Conservation (phyloP, 2,329 filamentous ascomycete species). For the Exophiala alcalophila region DNA sequence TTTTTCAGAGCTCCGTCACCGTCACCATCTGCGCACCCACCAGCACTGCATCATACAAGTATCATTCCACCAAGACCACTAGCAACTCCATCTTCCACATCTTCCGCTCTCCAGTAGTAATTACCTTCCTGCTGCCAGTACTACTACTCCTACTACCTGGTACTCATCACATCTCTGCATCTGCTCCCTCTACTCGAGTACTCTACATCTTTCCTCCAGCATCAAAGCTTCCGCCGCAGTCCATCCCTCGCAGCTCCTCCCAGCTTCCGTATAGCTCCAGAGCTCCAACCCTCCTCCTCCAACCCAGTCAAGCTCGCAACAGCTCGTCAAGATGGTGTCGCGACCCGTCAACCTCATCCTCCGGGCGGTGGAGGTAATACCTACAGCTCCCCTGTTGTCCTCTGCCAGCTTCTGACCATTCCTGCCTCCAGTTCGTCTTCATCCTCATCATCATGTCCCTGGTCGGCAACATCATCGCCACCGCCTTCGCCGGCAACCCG, state of each 20-base stretch:
- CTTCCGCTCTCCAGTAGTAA: no score
- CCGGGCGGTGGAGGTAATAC: slow-evolving; percentile 41
- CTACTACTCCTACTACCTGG: not conserved
- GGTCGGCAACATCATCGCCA: slow-evolving; percentile 61
- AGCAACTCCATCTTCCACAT: slow-evolving; percentile 9
- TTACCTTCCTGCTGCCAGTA: no score
- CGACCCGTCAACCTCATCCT: slow-evolving; percentile 41
- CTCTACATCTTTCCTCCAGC: slow-evolving; percentile 3
- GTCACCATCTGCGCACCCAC: no score
- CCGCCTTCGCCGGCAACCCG: slow-evolving; percentile 52
- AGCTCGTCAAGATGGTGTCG: slow-evolving; percentile 39
- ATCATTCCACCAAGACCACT: no score
- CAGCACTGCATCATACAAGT: no score
- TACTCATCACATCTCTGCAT: not conserved
- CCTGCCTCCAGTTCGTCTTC: slow-evolving; percentile 53
- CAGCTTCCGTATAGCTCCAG: slow-evolving; percentile 1
- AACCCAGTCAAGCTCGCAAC: slow-evolving; percentile 1
- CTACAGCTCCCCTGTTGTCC: not conserved
- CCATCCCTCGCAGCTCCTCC: slow-evolving; percentile 1
- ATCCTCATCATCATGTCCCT: slow-evolving; percentile 60
- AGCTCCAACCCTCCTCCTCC: not conserved
- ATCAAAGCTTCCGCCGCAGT: not conserved
- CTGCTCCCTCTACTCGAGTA: slow-evolving; percentile 7
- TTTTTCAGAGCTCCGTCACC: no score
- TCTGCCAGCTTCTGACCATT: slow-evolving; percentile 16